Evolutionary conservation across 139 green algal genomes (phyloP), one percentile per base, ranked within the genome.

Genomic region (Pedinophyceae sp.): DNA sequence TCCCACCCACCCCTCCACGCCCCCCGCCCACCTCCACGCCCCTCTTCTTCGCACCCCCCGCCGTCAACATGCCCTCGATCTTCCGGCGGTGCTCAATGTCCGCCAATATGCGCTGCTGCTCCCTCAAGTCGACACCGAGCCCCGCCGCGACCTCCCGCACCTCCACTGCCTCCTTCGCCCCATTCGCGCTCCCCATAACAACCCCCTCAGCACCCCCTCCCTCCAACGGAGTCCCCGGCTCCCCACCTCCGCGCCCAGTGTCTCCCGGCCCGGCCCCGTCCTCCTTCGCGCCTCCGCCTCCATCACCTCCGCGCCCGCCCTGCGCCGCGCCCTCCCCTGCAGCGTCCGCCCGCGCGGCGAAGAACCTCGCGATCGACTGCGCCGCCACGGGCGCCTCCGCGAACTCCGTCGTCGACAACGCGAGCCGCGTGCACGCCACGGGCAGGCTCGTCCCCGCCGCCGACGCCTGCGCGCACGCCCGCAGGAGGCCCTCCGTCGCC

Each of bases 391-490:
- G 58, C 25, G 58, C 52, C 19, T 61, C 40, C 10, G 27, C 5
- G 43, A 85, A 85, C n/a, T 81, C 68, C 0, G 60, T 67, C 0
- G 74, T 76, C 2, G 62, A 56, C 10, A 89, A 49, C 3, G 74
- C 78, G 25, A 89, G 67, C 5, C 77, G 64, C 19, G 43, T 57
- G 62, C 81, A 82, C 2, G 81, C 79, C 47, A 81, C n/a, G n/a
- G n/a, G n/a, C n/a, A n/a, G n/a, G n/a, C n/a, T n/a, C n/a, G n/a
- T n/a, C n/a, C n/a, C n/a, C n/a, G n/a, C n/a, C n/a, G n/a, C 46
- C 15, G 73, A 61, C 28, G 84, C 72, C 20, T 30, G 23, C 19
- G 58, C 41, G 27, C 50, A 60, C 66, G 65, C 52, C 17, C 30
- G 24, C 5, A 19, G 28, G 34, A 25, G 15, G 25, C n/a, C 6